Evolutionary conservation across 2,329 filamentous ascomycete genomes (phyloP), one percentile per base, ranked within the genome.

Genomic region (Exophiala phaeomuriformis): DNA sequence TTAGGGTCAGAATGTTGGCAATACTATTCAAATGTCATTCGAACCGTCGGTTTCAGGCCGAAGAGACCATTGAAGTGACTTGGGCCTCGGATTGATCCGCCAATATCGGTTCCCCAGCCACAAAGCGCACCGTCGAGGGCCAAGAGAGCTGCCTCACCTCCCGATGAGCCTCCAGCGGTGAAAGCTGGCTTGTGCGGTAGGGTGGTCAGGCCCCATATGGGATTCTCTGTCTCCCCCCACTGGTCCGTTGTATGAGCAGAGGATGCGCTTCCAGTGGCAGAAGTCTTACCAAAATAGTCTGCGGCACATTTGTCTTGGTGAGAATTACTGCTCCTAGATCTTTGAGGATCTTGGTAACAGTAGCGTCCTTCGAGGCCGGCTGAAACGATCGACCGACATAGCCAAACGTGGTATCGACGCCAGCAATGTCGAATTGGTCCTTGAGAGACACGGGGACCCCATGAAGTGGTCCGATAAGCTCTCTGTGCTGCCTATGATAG

Each of bases 341-440:
- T 31, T 71, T 71, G 10, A 82, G 61, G 46, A 80, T 72, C 9
- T 71, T 65, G 1, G 80, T 76, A 0, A 82, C 56, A 1, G 72
- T 69, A 3, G 75, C 75, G 61, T 82, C 74, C 5, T 76, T 69
- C 0, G 56, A 52, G 1, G 78, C 77, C 0, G 77, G 77, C 1
- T 71, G 64, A 29, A 54, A 58, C 5, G 57, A 49, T 33, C 55
- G 45, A 5, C 29, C 30, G 1, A 57, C 54, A 58, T 83, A 83
- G 4, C 81, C 81, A 2, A 84, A 66, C 0, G 81, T 82, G 0
- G 76, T 75, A 49, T 83, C 78, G 2, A 75, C 64, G 1, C 78
- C 80, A 53, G 76, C 76, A 40, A 85, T 69, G 28, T 83, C 76
- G 65, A 84, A 84, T 9, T 80, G 79, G 48, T 84, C 82, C 63